phyloP scores from a whole-genome alignment of 495 filamentous ascomycete genomes.

The Aspergillus olivimuriae region DNA sequence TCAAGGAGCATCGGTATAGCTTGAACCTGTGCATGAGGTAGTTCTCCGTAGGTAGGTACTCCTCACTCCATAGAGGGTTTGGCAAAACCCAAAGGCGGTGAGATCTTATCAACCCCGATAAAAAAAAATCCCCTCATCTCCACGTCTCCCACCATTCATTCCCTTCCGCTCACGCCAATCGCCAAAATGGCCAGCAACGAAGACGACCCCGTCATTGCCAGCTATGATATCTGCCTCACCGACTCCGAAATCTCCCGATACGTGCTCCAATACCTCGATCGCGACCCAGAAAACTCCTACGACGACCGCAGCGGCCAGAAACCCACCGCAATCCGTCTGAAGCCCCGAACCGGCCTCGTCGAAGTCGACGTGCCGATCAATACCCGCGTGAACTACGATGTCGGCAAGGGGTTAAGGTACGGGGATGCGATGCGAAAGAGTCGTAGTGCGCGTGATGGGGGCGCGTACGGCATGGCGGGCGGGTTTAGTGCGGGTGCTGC shows the following conservation, averaged over 20 bases:
- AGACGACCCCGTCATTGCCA: slow-evolving; percentile 50
- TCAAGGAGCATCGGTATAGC: too few species aligned
- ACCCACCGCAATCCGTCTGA: slow-evolving; percentile 58
- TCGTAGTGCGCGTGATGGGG: slow-evolving; percentile 46
- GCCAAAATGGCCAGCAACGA: slow-evolving; percentile 20
- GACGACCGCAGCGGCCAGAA: slow-evolving; percentile 44
- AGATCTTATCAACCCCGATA: too few species aligned
- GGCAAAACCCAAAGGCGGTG: too few species aligned
- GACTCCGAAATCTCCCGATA: slow-evolving; percentile 45
- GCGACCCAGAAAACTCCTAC: slow-evolving; percentile 46
- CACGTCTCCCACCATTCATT: not conserved
- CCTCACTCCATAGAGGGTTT: too few species aligned
- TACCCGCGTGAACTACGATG: slow-evolving; percentile 56
- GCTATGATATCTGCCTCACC: slow-evolving; percentile 58
- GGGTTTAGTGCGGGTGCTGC: slow-evolving; percentile 44
- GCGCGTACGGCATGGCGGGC: slow-evolving; percentile 52
- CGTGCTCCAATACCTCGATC: slow-evolving; percentile 66
- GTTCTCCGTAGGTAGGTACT: too few species aligned
- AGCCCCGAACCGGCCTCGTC: slow-evolving; percentile 60
- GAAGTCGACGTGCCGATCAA: slow-evolving; percentile 69
- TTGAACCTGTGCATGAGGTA: too few species aligned
- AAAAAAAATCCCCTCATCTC: too few species aligned
- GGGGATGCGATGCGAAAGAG: slow-evolving; percentile 59
- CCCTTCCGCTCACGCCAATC: not conserved
- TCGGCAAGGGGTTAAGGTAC: slow-evolving; percentile 56